Base-by-base conservation (phyloP, 2,329 filamentous ascomycete species). In the Rutstroemia sp. region DNA sequence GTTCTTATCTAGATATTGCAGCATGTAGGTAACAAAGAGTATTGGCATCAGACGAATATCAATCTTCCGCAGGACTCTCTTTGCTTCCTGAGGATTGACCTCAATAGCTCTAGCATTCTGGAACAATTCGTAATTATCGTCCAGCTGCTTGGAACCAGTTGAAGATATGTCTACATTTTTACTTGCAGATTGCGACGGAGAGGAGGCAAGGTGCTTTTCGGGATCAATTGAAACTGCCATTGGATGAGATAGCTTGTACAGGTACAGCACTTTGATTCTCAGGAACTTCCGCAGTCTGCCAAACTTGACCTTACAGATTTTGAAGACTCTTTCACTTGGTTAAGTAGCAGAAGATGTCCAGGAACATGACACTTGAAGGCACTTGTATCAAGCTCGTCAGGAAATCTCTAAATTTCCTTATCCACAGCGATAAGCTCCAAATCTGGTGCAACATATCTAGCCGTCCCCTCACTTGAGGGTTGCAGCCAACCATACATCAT, bases 1-100 rank as follows among this genome's bases (percentile, higher is more conserved):
- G 63, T 77, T 77, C 67, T 84, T 84, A 67, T 84, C 81, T 73
- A 84, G 80, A 57, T 83, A 83, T 63, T 82, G 81, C 59, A 84
- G 66, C 70, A 78, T 77, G 63, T 84, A 84, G 0, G 77, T 81
- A 44, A 77, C 61, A 58, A 83, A 82, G 9, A 84, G 67, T 10
- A 84, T 68, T 0, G 81, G 79, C 5, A 84, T 76, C 9, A 84
- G 69, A 12, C 71, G 70, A 60, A 68, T 70, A 64, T 84, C 82
- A 57, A 84, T 82, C 66, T 82, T 82, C 25, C 74, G 71, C 51
- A 83, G 57, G 3, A 82, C 73, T 7, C 65, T 68, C 44, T 69
- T 71, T 9, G 64, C 65, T 51, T 67, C 64, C 30, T 55, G 59
- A 1, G 55, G 60, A 47, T 67, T 65, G 25, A 60, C 40, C 39